Conservation (phyloP, 2,329 filamentous ascomycete species). For the Xylariomycetidae sp. region DNA sequence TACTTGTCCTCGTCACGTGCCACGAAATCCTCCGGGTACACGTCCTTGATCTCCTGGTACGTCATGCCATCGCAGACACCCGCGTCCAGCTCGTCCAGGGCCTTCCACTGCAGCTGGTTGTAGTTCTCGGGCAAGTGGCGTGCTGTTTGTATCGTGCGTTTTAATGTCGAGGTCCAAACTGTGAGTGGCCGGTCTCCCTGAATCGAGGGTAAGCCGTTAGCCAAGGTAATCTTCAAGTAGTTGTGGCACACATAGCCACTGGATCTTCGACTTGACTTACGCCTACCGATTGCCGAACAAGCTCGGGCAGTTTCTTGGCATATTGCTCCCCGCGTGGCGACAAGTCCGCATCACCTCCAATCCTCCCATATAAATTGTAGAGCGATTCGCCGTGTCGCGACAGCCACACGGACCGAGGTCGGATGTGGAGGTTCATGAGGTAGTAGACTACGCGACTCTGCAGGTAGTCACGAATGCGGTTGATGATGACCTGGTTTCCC, state of each 20-base stretch:
- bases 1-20: conserved; percentile 98
- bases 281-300: conserved; percentile 80
- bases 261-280: no score
- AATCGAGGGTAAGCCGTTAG: no score
- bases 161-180: conserved; percentile 59
- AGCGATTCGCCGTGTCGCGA: conserved; percentile 92
- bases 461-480: conserved; percentile 92
- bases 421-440: conserved; percentile 97
- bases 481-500: conserved; percentile 94
- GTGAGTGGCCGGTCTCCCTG: conserved; percentile 56
- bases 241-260: no score
- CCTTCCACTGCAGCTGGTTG: conserved; percentile 98
- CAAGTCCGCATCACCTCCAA: conserved; percentile 85
- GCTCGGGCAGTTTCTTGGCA: conserved; percentile 73
- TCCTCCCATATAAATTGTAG: conserved; percentile 85
- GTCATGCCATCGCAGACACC: conserved; percentile 96
- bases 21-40: conserved; percentile 89
- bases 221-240: no score
- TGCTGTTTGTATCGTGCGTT: conserved; percentile 85
- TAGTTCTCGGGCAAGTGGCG: conserved; percentile 74
- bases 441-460: conserved; percentile 97
- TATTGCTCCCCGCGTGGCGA: conserved; percentile 85
- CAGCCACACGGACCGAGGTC: conserved; percentile 91
- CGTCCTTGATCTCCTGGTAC: conserved; percentile 87
- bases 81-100: conserved; percentile 91